These are phyloP conservation scores for Colletotrichum tamarilloi DNA, from an alignment of 2,329 filamentous ascomycete genomes.

Conservation along the genomic window DNA sequence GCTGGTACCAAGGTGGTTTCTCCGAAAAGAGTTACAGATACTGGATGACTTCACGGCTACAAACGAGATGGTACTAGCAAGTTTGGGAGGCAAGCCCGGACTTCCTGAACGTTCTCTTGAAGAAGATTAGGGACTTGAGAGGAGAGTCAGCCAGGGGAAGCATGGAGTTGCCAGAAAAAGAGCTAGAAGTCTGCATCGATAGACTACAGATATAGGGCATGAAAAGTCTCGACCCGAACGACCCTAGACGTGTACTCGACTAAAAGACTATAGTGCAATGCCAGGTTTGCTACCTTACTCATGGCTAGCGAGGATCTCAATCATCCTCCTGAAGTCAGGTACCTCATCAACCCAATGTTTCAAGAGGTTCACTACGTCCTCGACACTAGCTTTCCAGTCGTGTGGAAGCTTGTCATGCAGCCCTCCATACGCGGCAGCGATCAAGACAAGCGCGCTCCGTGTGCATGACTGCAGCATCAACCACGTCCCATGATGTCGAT, in stretches of 20 bases:
- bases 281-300: too few species aligned
- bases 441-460: slow-evolving; percentile 32
- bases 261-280: too few species aligned
- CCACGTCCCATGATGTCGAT: slow-evolving; percentile 40
- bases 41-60: slow-evolving; percentile 66
- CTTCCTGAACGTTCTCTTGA: slow-evolving; percentile 44
- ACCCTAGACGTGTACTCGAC: too few species aligned
- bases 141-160: slow-evolving; percentile 32
- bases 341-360: neutral
- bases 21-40: slow-evolving; percentile 56
- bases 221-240: too few species aligned
- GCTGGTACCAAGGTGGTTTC: slow-evolving; percentile 62
- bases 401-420: slow-evolving; percentile 37
- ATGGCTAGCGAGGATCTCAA: too few species aligned
- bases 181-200: slow-evolving; percentile 38
- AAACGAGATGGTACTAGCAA: slow-evolving; percentile 63
- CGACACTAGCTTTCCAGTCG: neutral
- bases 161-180: slow-evolving; percentile 39
- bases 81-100: slow-evolving; percentile 59
- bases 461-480: slow-evolving; percentile 39
- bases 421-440: neutral
- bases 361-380: neutral
- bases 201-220: neutral
- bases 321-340: neutral
- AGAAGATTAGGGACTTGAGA: slow-evolving; percentile 39